Percentiles rank a stretch among this genome's conserved stretches.
These are phyloP conservation scores for Leptographium flavum DNA, from an alignment of 2,329 filamentous ascomycete species.

Conservation along the genomic window DNA sequence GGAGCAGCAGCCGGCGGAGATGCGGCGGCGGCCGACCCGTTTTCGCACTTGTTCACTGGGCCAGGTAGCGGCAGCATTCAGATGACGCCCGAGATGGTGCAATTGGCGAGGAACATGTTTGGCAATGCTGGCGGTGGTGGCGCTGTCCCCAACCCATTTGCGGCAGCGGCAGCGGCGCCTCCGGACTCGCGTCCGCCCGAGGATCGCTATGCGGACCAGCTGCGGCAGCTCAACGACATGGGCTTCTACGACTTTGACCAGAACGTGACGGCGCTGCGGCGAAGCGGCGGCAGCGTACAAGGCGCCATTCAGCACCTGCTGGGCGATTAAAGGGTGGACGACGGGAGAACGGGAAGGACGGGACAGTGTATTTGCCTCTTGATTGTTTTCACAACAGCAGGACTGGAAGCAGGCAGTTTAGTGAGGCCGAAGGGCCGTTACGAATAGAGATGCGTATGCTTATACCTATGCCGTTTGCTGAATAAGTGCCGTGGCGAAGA, in stretches of 20 bases:
- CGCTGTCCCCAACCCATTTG: slow-evolving; percentile 13
- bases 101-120: slow-evolving; percentile 38
- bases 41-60: slow-evolving; percentile 49
- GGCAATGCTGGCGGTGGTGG: slow-evolving; percentile 20
- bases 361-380: no score
- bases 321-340: slow-evolving; percentile 13
- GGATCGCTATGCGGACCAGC: slow-evolving; percentile 79
- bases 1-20: slow-evolving; percentile 7
- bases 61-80: slow-evolving; percentile 18
- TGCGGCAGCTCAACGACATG: slow-evolving; percentile 95
- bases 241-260: slow-evolving; percentile 94
- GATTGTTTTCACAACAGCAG: no score
- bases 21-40: slow-evolving; percentile 42
- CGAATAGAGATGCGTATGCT: no score
- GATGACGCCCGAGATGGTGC: slow-evolving; percentile 40
- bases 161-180: slow-evolving; percentile 23
- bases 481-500: no score
- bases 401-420: not conserved
- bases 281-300: slow-evolving; percentile 86
- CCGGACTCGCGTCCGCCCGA: slow-evolving; percentile 80
- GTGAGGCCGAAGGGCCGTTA: no score
- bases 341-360: not conserved
- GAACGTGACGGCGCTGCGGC: slow-evolving; percentile 75
- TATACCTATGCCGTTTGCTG: no score
- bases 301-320: slow-evolving; percentile 72